Percentiles rank a stretch among this genome's conserved stretches.
Evolutionary conservation across 176 grass and related monocot species (phyloP).

Genomic region (Rhynchospora tenuis): DNA sequence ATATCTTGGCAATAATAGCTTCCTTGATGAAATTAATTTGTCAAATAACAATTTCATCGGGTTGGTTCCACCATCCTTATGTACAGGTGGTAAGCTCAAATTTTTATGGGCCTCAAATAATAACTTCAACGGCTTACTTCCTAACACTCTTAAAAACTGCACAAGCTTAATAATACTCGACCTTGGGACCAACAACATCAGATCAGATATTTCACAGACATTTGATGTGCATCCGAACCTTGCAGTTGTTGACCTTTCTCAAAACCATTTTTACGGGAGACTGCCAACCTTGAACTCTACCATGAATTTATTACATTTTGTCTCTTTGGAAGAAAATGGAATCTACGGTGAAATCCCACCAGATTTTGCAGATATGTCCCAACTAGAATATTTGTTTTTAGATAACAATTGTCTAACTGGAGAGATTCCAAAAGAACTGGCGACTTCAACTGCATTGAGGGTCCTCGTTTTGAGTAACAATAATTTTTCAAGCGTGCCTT

Average conservation of each 20-base stretch:
- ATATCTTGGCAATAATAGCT: conserved; percentile 6
- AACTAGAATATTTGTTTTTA: not conserved
- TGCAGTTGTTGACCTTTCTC: conserved; percentile 7
- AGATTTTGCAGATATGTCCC: not conserved
- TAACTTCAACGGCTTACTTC: conserved; percentile 5
- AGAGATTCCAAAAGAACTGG: not conserved
- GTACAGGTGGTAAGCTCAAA: not conserved
- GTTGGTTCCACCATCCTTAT: conserved; percentile 7
- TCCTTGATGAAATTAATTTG: not conserved
- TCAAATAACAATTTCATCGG: conserved; percentile 30
- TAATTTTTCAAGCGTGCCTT: not conserved
- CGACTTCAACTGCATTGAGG: not conserved
- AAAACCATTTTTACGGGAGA: not conserved
- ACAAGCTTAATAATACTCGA: not conserved
- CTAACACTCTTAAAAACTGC: conserved; percentile 23
- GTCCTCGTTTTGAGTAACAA: not conserved
- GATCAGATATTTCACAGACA: not conserved
- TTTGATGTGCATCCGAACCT: conserved; percentile 20
- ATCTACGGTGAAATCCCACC: not conserved
- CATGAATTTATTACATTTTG: not conserved
- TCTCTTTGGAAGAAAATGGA: not conserved
- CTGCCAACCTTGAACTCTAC: not conserved
- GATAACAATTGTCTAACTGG: not conserved
- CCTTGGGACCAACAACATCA: conserved; percentile 7
- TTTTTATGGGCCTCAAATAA: not conserved